Evolutionary conservation across 345 rosid species (phyloP), one percentile per base, ranked within the genome.

Genomic region (Eucalyptus pauciflora): DNA sequence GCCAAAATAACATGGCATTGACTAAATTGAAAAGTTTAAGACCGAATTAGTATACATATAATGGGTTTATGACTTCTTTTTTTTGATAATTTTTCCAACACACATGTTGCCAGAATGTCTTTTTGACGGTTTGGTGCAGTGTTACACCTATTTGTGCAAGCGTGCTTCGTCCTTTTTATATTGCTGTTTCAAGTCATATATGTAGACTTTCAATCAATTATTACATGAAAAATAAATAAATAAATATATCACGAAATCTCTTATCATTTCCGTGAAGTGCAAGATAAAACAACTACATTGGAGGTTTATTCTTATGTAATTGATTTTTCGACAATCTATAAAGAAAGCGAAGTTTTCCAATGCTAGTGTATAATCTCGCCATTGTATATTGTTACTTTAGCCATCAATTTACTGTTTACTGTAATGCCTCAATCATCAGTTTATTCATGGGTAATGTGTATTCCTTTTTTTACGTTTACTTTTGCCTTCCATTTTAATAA

Each of bases 21-120:
- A 10, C 43, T 9, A 31, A 69, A 69, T 69, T 69, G 1, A 69
- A 33, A 33, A 4, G 0, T 33, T 17, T 33, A 18, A 9, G 2
- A 33, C 0, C 18, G 1, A 17, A 69, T 69, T 3, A 33, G 0
- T 10, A 17, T 69, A 1, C 1, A 33, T 33, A 37, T 5, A 9
- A 69, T 69, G 20, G 13, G 7, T 71, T 17, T 18, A 33, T 17
- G 14, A 17, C 4, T 18, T 52, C n/a, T 52, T 50, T 46, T 62
- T 71, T 71, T 71, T 3, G 6, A 22, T 33, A 33, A 18, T 71
- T 71, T 7, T 20, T 16, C 29, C 48, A 9, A 37, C 7, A 37
- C 16, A 43, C 45, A 71, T 71, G 81, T 71, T 71, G 81, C 25
- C 25, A 7, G 7, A 71, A 43, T 33, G 3, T 71, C 45, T 71